Base-by-base conservation (phyloP, 2,329 filamentous ascomycete species). In the Trichoderma koningii region DNA sequence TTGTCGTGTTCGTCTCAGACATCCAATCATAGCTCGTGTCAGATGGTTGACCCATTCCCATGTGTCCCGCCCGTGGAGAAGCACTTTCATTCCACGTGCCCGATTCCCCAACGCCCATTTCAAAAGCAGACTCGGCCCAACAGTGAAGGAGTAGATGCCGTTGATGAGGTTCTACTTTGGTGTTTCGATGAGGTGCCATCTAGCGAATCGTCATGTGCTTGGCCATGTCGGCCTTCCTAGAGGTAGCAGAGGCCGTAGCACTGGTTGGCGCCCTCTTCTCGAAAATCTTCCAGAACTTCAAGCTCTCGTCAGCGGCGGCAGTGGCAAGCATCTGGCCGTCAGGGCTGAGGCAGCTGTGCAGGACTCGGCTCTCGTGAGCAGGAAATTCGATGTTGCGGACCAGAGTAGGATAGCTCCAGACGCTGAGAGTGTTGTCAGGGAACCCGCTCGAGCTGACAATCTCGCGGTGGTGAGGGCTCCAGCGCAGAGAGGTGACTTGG, bases 241-340 rank as follows among this genome's bases (percentile, higher is more conserved):
- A 89, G 66, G 89, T 82, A 68, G 87, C 88, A 66, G 88, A 85
- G 71, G 85, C 83, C 67, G 86, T 84, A 63, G 88, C 82, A 55
- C 87, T 85, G 59, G 88, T 82, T 63, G 92, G 93, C 19, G 93
- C 83, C 87, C 97, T 98, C 87, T 97, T 97, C 85, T 99, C 95
- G 75, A 99, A 99, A 72, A 99, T 85, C 88, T 99, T 99, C 95
- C 95, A 99, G 85, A 99, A 99, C 83, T 99, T 99, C 78, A 99
- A 85, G 75, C 90, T 94, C 84, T 99, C 95, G 73, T 99, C 95
- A 44, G 94, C 93, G 71, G 94, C 91, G 67, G 95, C 94, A 59
- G 95, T 99, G 57, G 95, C 95, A 64, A 99, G 87, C 88, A 97
- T 97, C 82, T 99, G 95, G 60, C 95, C 95, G 74, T 99, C 95